phyloP scores from a whole-genome alignment of 441 rosid species.

The Jatropha multifida region DNA sequence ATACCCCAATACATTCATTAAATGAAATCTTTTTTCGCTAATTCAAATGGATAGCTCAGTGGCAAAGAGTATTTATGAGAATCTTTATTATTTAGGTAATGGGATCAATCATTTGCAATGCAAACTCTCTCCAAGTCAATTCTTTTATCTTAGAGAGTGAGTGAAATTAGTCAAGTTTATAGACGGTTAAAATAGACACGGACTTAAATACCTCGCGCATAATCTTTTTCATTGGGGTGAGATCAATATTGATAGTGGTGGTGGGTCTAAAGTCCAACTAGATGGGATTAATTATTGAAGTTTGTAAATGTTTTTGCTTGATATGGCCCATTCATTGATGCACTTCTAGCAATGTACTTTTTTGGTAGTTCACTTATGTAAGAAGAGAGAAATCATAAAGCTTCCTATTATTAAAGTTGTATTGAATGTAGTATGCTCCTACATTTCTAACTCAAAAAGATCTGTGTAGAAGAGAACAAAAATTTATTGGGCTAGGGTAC shows the following conservation, averaged over 20 bases:
- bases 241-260: background rate
- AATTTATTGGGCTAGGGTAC: background rate
- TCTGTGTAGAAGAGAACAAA: background rate
- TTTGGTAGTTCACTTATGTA: background rate
- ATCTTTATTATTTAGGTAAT: too few species aligned
- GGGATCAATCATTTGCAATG: too few species aligned
- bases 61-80: too few species aligned
- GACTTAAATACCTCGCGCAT: too few species aligned
- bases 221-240: background rate
- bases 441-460: background rate
- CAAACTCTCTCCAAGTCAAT: too few species aligned
- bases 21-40: background rate
- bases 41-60: too few species aligned
- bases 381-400: background rate
- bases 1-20: background rate
- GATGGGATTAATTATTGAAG: background rate
- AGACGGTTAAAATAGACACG: too few species aligned
- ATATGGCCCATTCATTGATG: background rate
- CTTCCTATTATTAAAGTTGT: background rate
- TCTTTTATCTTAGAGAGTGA: too few species aligned
- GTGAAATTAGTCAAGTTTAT: too few species aligned
- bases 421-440: background rate
- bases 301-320: background rate
- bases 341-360: background rate
- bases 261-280: conserved; percentile 1